Percentiles rank a stretch among this genome's conserved stretches.
These are phyloP conservation scores for Elongisporangium prolatum DNA, from an alignment of 352 stramenopile genomes.

Conservation along the genomic window DNA sequence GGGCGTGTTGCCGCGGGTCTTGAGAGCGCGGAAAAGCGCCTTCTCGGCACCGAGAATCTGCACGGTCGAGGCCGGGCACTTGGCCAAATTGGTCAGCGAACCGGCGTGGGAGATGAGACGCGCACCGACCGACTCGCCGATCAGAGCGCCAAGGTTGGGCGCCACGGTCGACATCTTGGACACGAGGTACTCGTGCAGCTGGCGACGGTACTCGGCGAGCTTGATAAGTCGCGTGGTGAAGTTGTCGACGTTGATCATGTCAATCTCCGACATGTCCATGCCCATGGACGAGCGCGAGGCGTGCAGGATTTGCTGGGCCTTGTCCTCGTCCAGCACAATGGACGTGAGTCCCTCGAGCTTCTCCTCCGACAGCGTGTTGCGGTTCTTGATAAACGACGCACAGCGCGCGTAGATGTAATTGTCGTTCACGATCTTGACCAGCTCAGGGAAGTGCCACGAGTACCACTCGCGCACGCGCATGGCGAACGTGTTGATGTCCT, in stretches of 20 bases:
- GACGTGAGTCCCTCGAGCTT: slow-evolving; percentile 78
- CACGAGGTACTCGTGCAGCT: slow-evolving; percentile 93
- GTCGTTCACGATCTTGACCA: slow-evolving; percentile 99
- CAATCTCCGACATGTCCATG: slow-evolving; percentile 98
- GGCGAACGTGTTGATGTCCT: slow-evolving; percentile 99
- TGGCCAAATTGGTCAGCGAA: slow-evolving; percentile 98
- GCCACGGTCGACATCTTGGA: slow-evolving; percentile 98
- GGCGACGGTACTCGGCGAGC: slow-evolving; percentile 97
- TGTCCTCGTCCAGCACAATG: slow-evolving; percentile 97
- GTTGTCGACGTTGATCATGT: slow-evolving; percentile 99
- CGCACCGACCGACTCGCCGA: slow-evolving; percentile 98
- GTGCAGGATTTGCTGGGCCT: slow-evolving; percentile 93
- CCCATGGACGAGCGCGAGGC: slow-evolving; percentile 97
- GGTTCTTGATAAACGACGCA: slow-evolving; percentile 97
- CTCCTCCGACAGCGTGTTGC: slow-evolving; percentile 72
- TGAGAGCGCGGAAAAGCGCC: slow-evolving; percentile 99
- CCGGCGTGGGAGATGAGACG: slow-evolving; percentile 99
- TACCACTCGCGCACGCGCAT: slow-evolving; percentile 99
- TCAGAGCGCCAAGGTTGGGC: slow-evolving; percentile 97
- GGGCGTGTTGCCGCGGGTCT: slow-evolving; percentile 99
- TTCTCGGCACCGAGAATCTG: slow-evolving; percentile 99
- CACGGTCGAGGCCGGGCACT: slow-evolving; percentile 99
- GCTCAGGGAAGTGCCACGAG: slow-evolving; percentile 99
- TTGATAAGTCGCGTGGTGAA: slow-evolving; percentile 99
- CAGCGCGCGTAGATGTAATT: slow-evolving; percentile 99